Evolutionary conservation across 1,284 basidiomycete species (phyloP), one percentile per base, ranked within the genome.

Genomic region (Meripilus lineatus): DNA sequence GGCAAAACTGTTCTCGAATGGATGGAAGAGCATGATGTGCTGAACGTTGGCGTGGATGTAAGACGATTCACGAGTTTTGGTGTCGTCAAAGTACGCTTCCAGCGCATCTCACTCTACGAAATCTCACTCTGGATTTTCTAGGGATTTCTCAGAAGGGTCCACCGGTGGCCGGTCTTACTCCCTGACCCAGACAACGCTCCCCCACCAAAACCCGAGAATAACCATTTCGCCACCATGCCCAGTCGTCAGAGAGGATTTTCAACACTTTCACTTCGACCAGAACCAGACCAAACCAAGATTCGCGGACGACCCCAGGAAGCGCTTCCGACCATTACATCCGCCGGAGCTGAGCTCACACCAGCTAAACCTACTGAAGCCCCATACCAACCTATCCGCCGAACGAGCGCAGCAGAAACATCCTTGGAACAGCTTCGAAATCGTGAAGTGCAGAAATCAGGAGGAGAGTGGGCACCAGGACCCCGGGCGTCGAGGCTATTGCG

Each of bases 11-110:
- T 99, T 2, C 77, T 81, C 36, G 82, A 92, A 40, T 99, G 96
- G 95, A 89, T 93, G 70, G 83, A 92, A 52, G 73, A 75, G 33
- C 75, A 92, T 56, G 71, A 84, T 22, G 78, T 93, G 3, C 72
- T 82, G 39, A 68, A 72, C 5, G 66, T 86, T 15, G 89, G 88
- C 1, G 86, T 99, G 45, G 96, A 99, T 61, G 79, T 92, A 6
- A 79, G 95, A 4, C 79, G 96, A 13, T 96, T 99, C 63, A 85
- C 93, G n/a, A 93, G 89, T 50, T 99, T 99, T 58, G 96, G 95
- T 11, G 88, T 97, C n/a, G 96, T 99, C 67, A 99, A 99, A 68
- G 86, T 80, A 57, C 17, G 45, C 14, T 40, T 43, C 5, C 33
- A 43, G n/a, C 40, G 35, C 34, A 30, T 28, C 10, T 22, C 23